Conservation (phyloP, 768 basidiomycete genomes). For the Pulveroboletus sp. region DNA sequence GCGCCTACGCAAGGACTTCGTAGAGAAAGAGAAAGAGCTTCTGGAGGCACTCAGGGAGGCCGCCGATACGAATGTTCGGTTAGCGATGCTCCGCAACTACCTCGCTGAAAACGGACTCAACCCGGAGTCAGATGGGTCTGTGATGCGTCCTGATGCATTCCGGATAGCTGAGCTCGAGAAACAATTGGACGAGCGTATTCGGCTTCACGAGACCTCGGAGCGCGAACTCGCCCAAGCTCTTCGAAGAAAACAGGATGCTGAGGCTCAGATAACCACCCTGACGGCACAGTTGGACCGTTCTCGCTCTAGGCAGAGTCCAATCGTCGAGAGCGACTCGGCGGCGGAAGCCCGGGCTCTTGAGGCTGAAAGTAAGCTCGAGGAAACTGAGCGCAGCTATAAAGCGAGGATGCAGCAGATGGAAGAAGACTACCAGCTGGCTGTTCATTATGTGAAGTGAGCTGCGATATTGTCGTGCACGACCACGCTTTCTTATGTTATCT, state of each 20-base stretch:
- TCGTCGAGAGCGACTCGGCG: conserved; percentile 34
- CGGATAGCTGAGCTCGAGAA: conserved; percentile 74
- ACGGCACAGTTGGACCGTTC: conserved; percentile 64
- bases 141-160: conserved; percentile 32
- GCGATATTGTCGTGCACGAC: conserved; percentile 17
- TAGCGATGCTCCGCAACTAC: conserved; percentile 78
- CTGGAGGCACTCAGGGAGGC: conserved; percentile 61
- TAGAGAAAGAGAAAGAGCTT: conserved; percentile 61
- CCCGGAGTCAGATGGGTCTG: conserved; percentile 63
- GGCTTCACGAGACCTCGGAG: conserved; percentile 69
- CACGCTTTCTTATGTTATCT: conserved; percentile 13
- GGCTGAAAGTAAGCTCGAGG: conserved; percentile 73
- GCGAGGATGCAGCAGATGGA: conserved; percentile 84
- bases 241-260: conserved; percentile 69
- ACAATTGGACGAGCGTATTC: conserved; percentile 67
- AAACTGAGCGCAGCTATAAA: conserved; percentile 75
- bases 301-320: conserved; percentile 55
- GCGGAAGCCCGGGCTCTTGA: conserved; percentile 53
- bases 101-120: conserved; percentile 84
- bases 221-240: conserved; percentile 65
- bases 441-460: conserved; percentile 93
- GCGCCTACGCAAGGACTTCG: conserved; percentile 64
- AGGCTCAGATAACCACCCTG: conserved; percentile 62
- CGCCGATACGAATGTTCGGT: conserved; percentile 66
- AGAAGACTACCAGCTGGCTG: conserved; percentile 93